Evolutionary conservation across 768 basidiomycete genomes (phyloP), one percentile per base, ranked within the genome.

Genomic region (Rhodotorula graminis): DNA sequence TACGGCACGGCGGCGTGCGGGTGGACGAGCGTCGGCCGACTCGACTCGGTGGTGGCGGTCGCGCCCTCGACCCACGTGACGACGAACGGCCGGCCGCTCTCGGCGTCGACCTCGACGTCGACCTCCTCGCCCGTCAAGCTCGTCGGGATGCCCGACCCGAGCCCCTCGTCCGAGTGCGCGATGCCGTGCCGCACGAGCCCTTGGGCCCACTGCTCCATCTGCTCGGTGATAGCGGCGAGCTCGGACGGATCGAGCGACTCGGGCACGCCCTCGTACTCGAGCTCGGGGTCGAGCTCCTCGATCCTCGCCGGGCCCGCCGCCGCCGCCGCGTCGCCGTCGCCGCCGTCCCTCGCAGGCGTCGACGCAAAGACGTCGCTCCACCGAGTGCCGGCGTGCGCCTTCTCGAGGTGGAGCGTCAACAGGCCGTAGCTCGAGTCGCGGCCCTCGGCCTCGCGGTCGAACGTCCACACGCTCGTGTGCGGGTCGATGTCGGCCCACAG

Each of bases 181-280:
- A 23, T 8, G 3, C 61, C 61, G n/a, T 86, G 83, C 0, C 88
- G 87, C 46, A 83, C 84, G 50, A 81, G 82, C 18, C 87, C 84
- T 25, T 85, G 81, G 8, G 93, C 94, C 82, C 91, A 95, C 81
- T 93, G 91, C 80, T 92, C 91, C 68, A 98, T 83, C 18, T 88
- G 82, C 79, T 94, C 91, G 42, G 90, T 85, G 66, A 96, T 89
- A 25, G 84, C 83, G 79, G 86, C 87, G 47, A 96, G 84, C 77
- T 93, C 90, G 0, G 88, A 89, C 5, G 92, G 89, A 76, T 93
- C 90, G 58, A 97, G 83, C 15, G 92, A 94, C 82, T 98, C 95
- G 0, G 91, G 89, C 1, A 84, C 81, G 63, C 88, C 85, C 47
- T 84, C 84, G 14, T 79, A 77, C 19, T 81, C 79, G 12, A 76